These are phyloP conservation scores for Erythrophleum fordii DNA, from an alignment of 306 rosid species.

Conservation along the genomic window DNA sequence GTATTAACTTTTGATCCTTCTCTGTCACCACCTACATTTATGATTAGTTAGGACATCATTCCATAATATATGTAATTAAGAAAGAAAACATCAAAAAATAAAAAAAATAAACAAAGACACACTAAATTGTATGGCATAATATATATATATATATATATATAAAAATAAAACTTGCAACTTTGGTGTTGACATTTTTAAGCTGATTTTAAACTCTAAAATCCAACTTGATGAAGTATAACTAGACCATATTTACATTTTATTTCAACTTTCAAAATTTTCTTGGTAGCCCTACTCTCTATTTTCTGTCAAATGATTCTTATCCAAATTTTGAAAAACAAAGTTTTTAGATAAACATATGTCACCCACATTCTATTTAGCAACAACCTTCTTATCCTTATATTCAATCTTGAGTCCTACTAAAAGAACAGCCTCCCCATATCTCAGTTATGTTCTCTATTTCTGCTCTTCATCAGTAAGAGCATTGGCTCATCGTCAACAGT, in stretches of 20 bases:
- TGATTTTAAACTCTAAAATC: neutral
- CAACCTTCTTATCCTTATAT: neutral
- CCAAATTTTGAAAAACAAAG: neutral
- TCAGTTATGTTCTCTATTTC: neutral
- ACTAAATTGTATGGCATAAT: neutral
- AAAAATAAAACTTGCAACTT: neutral
- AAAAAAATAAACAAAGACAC: neutral
- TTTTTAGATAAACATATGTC: neutral
- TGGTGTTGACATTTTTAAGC: neutral
- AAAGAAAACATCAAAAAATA: neutral
- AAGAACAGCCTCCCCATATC: neutral
- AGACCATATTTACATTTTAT: neutral
- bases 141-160: neutral
- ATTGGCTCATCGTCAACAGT: neutral
- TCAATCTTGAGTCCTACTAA: neutral
- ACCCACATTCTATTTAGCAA: neutral
- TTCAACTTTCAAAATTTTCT: neutral
- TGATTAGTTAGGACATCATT: constrained; percentile 3
- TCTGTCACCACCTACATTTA: constrained; percentile 48
- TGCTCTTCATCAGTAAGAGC: neutral
- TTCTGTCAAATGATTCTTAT: neutral
- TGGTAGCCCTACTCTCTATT: neutral
- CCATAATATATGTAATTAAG: neutral
- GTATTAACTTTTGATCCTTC: constrained; percentile 45
- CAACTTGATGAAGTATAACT: neutral